A percentile compares a stretch with the other conserved stretches of the same genome.
Conservation (phyloP, 768 basidiomycete genomes). For the Termitomyces sp. region DNA sequence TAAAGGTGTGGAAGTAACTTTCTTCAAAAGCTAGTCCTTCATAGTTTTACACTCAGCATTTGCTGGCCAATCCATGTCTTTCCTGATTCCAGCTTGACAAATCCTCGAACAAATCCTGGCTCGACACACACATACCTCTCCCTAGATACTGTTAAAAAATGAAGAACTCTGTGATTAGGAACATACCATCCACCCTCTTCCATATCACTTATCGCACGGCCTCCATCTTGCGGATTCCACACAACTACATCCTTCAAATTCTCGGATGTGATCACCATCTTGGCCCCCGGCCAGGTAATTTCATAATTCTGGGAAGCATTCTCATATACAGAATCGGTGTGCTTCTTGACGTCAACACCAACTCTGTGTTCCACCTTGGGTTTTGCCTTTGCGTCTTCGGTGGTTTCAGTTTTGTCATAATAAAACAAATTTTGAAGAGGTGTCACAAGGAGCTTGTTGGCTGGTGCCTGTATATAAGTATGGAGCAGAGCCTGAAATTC, state of each 20-base stretch:
- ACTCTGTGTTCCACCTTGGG: constrained; percentile 54
- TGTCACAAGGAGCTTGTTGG: constrained; percentile 50
- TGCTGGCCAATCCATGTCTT: constrained; percentile 77
- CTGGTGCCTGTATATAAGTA: constrained; percentile 74
- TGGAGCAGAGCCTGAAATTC: constrained; percentile 94
- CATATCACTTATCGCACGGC: constrained; percentile 82
- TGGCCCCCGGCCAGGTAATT: constrained; percentile 54
- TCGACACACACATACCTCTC: constrained; percentile 87
- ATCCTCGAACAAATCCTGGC: constrained; percentile 79
- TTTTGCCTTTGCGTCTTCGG: constrained; percentile 39
- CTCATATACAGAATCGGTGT: constrained; percentile 78
- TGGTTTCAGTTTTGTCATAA: constrained; percentile 75
- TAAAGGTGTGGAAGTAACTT: too few relatives aligned
- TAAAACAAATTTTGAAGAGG: constrained; percentile 62
- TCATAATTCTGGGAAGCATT: constrained; percentile 50
- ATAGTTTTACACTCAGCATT: constrained; percentile 34
- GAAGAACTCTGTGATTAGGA: neutral
- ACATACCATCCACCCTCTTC: constrained; percentile 81
- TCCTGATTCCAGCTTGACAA: constrained; percentile 54
- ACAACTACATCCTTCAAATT: constrained; percentile 79
- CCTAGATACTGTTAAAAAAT: constrained; percentile 34
- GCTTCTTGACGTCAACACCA: constrained; percentile 58
- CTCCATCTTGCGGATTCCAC: constrained; percentile 87
- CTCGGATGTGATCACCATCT: constrained; percentile 43
- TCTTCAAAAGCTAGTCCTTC: neutral